Base-by-base conservation (phyloP, 1,284 basidiomycete species). In the Pseudozyma flocculosa region DNA sequence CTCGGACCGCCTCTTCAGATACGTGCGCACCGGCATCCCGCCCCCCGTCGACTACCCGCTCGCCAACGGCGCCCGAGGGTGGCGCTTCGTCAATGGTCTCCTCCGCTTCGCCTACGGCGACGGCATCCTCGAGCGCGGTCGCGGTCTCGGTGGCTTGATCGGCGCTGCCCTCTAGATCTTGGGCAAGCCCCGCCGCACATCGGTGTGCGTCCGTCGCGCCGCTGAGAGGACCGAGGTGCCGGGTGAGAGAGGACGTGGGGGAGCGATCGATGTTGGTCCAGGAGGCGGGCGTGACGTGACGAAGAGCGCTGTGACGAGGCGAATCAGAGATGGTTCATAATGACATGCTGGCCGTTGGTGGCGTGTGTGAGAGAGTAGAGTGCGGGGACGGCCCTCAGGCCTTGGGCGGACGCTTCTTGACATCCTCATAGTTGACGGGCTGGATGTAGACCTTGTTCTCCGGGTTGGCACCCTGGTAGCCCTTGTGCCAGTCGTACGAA, bases 1-100 rank as follows among this genome's bases (percentile, higher is more conserved):
- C 38, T 82, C 85, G 36, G 94, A 98, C 79, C 83, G 88, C 41
- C 89, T 87, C 83, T 91, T 92, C 63, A 85, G 85, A 40, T 73
- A 87, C 32, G 81, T 94, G 40, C 85, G 90, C 73, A 98, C 94
- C 0, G 81, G 79, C 7, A 96, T 98, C 61, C 94, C 94, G 0
- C 65, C 75, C 0, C 70, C 70, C 1, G 63, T 80, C 14, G 73
- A 78, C 47, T 80, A 80, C 43, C 79, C 79, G 9, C 47, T 79
- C 34, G 23, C 40, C 14, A 26, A 34, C 2, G 50, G 53, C 18
- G 18, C 14, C 3, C 54, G 51, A 45, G 44, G 44, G 21, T 65
- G 62, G 62, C 34, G 22, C 11, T 65, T 65, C 15, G 62, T 61
- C 18, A 42, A 60, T 13, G 54, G 48, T 0, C 34, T 65, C 37